Conservation (phyloP, 805 yeast species). For the Sugiyamaella mastotermitis region DNA sequence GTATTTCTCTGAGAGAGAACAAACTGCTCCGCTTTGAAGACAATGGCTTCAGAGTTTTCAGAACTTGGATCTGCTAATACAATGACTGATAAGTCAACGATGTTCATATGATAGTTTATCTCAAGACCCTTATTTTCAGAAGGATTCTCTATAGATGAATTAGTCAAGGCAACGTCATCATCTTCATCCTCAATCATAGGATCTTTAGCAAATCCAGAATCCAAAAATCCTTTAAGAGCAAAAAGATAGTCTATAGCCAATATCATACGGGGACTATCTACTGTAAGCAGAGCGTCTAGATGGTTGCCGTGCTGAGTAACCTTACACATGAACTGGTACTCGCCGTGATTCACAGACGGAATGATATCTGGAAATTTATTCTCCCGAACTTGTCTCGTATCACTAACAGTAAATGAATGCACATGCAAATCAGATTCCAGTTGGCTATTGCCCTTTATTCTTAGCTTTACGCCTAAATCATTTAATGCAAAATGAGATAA, state of each 20-base stretch:
- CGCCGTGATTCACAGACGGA: slow-evolving; percentile 58
- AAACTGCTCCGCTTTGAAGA: slow-evolving; percentile 79
- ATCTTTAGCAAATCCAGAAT: slow-evolving; percentile 36
- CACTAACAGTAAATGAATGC: slow-evolving; percentile 71
- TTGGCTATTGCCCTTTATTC: slow-evolving; percentile 48
- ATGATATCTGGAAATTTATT: slow-evolving; percentile 77
- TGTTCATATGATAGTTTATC: slow-evolving; percentile 43
- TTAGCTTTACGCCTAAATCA: slow-evolving; percentile 46
- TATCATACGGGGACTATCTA: slow-evolving; percentile 76
- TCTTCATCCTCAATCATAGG: slow-evolving; percentile 10
- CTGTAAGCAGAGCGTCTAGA: slow-evolving; percentile 49
- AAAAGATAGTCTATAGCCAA: slow-evolving; percentile 82
- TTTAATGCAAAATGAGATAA: slow-evolving; percentile 57
- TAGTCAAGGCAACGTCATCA: slow-evolving; percentile 11
- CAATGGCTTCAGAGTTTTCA: slow-evolving; percentile 75
- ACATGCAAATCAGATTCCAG: slow-evolving; percentile 57
- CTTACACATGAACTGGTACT: slow-evolving; percentile 64
- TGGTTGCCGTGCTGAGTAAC: slow-evolving; percentile 34
- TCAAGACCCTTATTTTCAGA: slow-evolving; percentile 1
- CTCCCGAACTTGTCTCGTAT: slow-evolving; percentile 53
- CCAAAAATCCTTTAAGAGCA: slow-evolving; percentile 63
- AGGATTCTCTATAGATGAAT: slow-evolving; percentile 12
- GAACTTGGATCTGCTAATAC: slow-evolving; percentile 74
- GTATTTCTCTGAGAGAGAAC: slow-evolving; percentile 63
- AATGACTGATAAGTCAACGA: slow-evolving; percentile 71